Percentiles rank a stretch among this genome's conserved stretches.
Conservation (phyloP, 202 grass and related monocot species). For the Panicum hallii region DNA sequence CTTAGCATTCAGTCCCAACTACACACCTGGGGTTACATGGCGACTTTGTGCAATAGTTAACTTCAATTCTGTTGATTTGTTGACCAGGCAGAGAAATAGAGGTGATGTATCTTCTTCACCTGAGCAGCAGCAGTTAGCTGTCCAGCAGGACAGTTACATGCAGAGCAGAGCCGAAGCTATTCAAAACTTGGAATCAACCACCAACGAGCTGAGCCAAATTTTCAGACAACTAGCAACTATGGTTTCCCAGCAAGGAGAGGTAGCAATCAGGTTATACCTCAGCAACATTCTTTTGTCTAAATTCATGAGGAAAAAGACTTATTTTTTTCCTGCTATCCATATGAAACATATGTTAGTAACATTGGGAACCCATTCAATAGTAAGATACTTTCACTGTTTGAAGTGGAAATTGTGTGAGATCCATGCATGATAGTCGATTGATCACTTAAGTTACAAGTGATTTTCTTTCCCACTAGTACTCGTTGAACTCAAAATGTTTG, state of each 20-base stretch:
- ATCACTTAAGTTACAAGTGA: neutral
- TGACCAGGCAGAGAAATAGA: neutral
- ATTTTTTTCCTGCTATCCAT: neutral
- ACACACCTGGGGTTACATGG: neutral
- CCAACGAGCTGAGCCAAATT: constrained; percentile 85
- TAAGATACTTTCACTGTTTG: neutral
- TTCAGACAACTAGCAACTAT: constrained; percentile 91
- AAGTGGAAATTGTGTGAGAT: neutral
- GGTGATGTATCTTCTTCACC: neutral
- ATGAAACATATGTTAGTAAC: neutral
- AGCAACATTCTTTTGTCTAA: neutral
- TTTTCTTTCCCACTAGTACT: neutral
- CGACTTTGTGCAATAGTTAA: neutral
- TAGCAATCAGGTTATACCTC: constrained; percentile 77
- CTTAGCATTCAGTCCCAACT: neutral
- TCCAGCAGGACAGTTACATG: constrained; percentile 92
- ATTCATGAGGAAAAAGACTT: neutral
- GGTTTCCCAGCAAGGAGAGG: constrained; percentile 91
- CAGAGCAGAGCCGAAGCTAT: constrained; percentile 92
- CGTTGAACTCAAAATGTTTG: neutral
- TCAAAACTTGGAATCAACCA: constrained; percentile 95
- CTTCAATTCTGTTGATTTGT: neutral
- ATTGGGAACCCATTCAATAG: neutral
- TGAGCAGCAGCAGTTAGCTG: constrained; percentile 71
- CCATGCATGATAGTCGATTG: neutral